Percentiles rank a stretch among this genome's conserved stretches.
Evolutionary conservation across 2,329 filamentous ascomycete genomes (phyloP).

Genomic region (Aureobasidium sp.): DNA sequence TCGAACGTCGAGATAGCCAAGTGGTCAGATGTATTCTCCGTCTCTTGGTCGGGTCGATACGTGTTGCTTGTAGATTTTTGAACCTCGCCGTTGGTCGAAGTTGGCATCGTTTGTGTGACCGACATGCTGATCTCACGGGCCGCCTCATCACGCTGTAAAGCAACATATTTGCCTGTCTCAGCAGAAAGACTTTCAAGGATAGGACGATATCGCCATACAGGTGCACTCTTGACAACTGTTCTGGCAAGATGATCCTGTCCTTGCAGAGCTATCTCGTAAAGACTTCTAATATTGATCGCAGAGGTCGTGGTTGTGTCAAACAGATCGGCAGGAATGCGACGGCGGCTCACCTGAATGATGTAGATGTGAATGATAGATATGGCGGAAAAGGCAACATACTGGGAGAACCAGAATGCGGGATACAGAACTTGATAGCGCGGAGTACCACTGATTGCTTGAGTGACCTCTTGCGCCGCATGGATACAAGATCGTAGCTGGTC

Average conservation of each 20-base stretch:
- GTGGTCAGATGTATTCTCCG: background rate
- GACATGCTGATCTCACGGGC: background rate
- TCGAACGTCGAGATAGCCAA: background rate
- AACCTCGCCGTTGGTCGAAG: background rate
- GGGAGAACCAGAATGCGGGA: constrained; percentile 47
- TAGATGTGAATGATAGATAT: constrained; percentile 50
- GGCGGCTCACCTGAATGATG: constrained; percentile 40
- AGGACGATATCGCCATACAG: constrained; percentile 44
- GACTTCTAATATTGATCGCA: constrained; percentile 20
- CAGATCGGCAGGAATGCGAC: constrained; percentile 18
- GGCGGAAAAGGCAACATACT: constrained; percentile 49
- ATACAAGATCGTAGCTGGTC: constrained; percentile 5
- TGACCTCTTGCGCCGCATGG: background rate
- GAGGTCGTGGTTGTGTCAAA: background rate
- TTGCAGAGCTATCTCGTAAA: constrained; percentile 39
- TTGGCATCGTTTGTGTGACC: background rate
- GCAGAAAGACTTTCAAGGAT: constrained; percentile 40
- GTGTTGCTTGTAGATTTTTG: too few relatives aligned
- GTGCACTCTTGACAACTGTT: constrained; percentile 36
- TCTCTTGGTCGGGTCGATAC: background rate
- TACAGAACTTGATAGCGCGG: constrained; percentile 30
- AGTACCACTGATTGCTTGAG: background rate
- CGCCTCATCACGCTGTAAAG: background rate
- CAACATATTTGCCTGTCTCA: background rate
- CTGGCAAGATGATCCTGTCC: constrained; percentile 42